Evolutionary conservation across 2,329 filamentous ascomycete species (phyloP), one percentile per base, ranked within the genome.

Genomic region (Cyanodermella asteris): DNA sequence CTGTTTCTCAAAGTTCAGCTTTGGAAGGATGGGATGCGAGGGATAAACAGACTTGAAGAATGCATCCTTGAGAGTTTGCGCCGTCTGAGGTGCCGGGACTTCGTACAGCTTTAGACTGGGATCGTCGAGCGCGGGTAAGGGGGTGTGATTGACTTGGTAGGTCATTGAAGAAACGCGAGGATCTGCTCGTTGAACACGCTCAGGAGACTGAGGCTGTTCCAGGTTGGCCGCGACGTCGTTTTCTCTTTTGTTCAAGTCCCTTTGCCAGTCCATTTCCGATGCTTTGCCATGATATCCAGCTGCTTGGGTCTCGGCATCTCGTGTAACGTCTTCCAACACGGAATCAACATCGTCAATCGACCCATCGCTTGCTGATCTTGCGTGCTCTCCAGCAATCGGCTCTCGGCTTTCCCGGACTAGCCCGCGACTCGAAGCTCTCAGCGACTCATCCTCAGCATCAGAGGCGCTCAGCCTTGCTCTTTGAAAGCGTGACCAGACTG

Each of bases 11-110:
- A 51, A 49, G 1, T 36, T 33, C 13, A 34, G 36, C 22, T 36
- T 39, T 6, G 43, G 38, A n/a, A 55, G 32, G 2, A 53, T 45
- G 0, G 49, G 49, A 19, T 53, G 49, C 1, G 41, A 35, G 14
- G 43, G 38, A 24, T 53, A 48, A 4, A 51, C 42, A 11, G 42
- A 47, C 5, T 35, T 29, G 24, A 50, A 40, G 26, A 51, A 55
- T 17, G 35, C 40, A 5, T 41, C 20, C 12, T 50, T 37, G 4
- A 52, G 35, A 13, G 36, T 31, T 11, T 47, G 37, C 1, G 44
- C 47, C 3, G 38, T 35, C 3, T 36, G 33, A 16, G 36, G 33
- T 1, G 40, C 34, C 7, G 49, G 50, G 10, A 49, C 27, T 14
- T 42, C 38, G 21, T 44, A 40, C n/a, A n/a, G n/a, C n/a, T n/a